Evolutionary conservation across 768 basidiomycete species (phyloP), one percentile per base, ranked within the genome.

Genomic region (Serendipita sp.): DNA sequence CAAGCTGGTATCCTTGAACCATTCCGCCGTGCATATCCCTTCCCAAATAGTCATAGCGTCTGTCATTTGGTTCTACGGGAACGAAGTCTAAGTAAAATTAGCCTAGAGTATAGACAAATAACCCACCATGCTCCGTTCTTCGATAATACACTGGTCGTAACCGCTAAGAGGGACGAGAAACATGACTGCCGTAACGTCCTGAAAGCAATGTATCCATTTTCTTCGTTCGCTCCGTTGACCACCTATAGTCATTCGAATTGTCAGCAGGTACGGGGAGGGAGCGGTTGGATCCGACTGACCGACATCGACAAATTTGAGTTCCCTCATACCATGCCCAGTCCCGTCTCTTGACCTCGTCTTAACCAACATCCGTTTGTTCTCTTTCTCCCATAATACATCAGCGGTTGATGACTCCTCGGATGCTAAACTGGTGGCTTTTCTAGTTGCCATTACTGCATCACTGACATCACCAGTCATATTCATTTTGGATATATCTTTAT

Each of bases 31-130:
- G 74, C 91, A 94, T 80, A 97, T 94, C 43, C 90, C 91, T 68
- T 96, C 93, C 86, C 93, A 97, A 60, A 97, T 90, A n/a, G 90
- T 91, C 84, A 97, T 88, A 1, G 93, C 90, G 66, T 97, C 93
- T 76, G 93, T 88, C 92, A 97, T 95, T 84, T 95, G 93, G 70
- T 97, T 97, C 87, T 93, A 69, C 3, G 30, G 26, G 17, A 65
- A 64, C 63, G 60, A 28, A 64, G 62, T 24, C 20, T 16, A 31
- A 20, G 38, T 13, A 45, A 4, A 42, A 61, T 14, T 56, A 38
- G 60, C n/a, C n/a, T n/a, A 33, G 22, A 62, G 62, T 38, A 26
- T 30, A 30, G 22, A 11, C 31, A 42, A 26, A 62, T 14, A 9
- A 79, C 88, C 63, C 69, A 91, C 89, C 66, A 88, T 88, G 71